These are phyloP conservation scores for Breynia disticha DNA, from an alignment of 441 rosid species.

Conservation along the genomic window DNA sequence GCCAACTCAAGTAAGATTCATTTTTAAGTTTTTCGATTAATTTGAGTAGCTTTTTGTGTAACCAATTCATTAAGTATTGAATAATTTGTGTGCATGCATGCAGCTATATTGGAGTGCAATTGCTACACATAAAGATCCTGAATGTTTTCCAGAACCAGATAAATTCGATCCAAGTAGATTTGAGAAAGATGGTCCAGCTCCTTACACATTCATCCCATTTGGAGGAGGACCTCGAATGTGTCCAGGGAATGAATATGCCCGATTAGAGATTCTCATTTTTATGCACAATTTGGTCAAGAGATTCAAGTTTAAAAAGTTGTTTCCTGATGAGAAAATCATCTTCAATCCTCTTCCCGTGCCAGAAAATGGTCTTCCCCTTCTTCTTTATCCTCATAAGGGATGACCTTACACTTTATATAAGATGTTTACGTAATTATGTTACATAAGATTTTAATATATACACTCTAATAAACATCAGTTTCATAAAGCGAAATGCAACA, in stretches of 20 bases:
- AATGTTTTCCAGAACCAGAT: conserved; percentile 1
- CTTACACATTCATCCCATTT: conserved; percentile 4
- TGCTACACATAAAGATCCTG: not conserved
- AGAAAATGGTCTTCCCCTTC: conserved; percentile 3
- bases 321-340: not conserved
- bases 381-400: not conserved
- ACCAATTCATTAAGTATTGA: not conserved
- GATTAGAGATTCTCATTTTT: conserved; percentile 1
- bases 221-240: conserved; percentile 5
- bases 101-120: conserved; percentile 1
- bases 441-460: no score
- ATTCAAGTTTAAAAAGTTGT: not conserved
- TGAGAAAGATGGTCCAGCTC: conserved; percentile 2
- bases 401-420: not conserved
- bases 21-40: no score
- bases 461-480: no score
- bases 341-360: not conserved
- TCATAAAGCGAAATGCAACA: no score
- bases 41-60: not conserved
- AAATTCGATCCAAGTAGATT: conserved; percentile 1
- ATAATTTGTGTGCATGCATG: not conserved
- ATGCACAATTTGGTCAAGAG: conserved; percentile 5
- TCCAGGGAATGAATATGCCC: not conserved
- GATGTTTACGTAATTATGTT: no score
- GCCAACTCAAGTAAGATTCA: no score